These are phyloP conservation scores for Phialemonium atrogriseum DNA, from an alignment of 2,329 filamentous ascomycete species.

Conservation along the genomic window DNA sequence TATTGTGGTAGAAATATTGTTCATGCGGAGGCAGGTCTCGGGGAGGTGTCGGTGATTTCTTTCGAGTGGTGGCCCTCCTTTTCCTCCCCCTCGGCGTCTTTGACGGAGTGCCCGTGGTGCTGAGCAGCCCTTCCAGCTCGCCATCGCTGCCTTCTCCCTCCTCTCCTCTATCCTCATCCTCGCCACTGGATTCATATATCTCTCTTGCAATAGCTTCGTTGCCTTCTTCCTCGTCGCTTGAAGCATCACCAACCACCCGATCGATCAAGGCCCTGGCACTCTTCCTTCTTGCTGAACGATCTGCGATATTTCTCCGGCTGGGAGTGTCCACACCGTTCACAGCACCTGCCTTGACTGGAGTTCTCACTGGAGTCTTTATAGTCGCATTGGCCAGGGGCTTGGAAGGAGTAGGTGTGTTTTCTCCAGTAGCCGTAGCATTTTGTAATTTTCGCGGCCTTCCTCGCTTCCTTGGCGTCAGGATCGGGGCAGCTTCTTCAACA, in stretches of 20 bases:
- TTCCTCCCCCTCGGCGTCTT: conserved; percentile 43
- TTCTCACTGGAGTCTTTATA: conserved; percentile 23
- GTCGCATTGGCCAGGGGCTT: conserved; percentile 1
- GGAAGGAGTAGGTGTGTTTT: not conserved
- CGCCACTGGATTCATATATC: conserved; percentile 52
- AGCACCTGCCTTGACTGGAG: conserved; percentile 27
- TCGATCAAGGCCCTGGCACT: conserved; percentile 71
- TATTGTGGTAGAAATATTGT: conserved; percentile 88
- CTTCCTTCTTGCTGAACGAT: conserved; percentile 81
- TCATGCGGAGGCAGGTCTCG: conserved; percentile 79
- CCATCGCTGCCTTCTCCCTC: conserved; percentile 11
- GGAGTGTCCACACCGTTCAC: conserved; percentile 43
- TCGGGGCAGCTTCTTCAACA: not conserved
- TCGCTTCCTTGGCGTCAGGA: conserved; percentile 1
- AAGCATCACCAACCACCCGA: conserved; percentile 53
- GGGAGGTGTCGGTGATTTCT: conserved; percentile 70
- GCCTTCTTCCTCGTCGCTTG: conserved; percentile 64
- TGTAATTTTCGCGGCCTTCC: conserved; percentile 1
- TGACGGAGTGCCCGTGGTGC: conserved; percentile 29
- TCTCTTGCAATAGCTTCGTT: conserved; percentile 60
- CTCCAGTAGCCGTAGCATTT: not conserved
- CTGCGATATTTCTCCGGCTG: conserved; percentile 59
- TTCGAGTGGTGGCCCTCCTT: conserved; percentile 31
- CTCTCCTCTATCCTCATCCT: conserved; percentile 14
- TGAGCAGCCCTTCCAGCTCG: conserved; percentile 17